A percentile compares a stretch with the other conserved stretches of the same genome.
phyloP scores from a whole-genome alignment of 352 stramenopile species.

The Phytophthora podocarpi region DNA sequence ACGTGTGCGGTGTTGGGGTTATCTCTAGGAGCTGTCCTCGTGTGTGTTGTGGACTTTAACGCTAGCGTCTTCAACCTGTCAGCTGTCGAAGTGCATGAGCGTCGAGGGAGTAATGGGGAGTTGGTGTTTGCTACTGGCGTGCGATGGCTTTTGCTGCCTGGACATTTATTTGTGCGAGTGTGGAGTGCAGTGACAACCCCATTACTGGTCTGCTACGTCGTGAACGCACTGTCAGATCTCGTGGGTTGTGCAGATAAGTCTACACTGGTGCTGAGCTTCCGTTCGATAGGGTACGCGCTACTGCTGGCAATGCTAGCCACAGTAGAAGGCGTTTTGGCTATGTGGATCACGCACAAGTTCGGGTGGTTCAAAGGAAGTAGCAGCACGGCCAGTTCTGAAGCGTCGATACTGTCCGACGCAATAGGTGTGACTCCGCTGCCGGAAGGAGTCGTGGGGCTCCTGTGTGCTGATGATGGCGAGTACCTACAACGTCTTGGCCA shows the following conservation, averaged over 20 bases:
- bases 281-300: slow-evolving; percentile 38
- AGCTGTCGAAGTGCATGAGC: slow-evolving; percentile 17
- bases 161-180: slow-evolving; percentile 47
- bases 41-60: slow-evolving; percentile 27
- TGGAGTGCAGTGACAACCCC: slow-evolving; percentile 51
- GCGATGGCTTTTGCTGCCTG: slow-evolving; percentile 52
- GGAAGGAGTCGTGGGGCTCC: slow-evolving; percentile 41
- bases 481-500: slow-evolving; percentile 46
- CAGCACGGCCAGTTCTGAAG: slow-evolving; percentile 1
- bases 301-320: slow-evolving; percentile 37
- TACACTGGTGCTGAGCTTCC: slow-evolving; percentile 39
- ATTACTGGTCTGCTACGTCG: slow-evolving; percentile 53
- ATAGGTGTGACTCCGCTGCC: slow-evolving; percentile 28
- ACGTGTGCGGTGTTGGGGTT: slow-evolving; percentile 41
- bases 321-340: slow-evolving; percentile 42
- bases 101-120: slow-evolving; percentile 36
- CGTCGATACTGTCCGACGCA: slow-evolving; percentile 13
- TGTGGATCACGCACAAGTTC: slow-evolving; percentile 32
- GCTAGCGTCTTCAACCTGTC: slow-evolving; percentile 36
- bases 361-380: slow-evolving; percentile 31
- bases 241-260: slow-evolving; percentile 46
- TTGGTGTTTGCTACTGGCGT: slow-evolving; percentile 27
- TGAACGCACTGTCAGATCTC: slow-evolving; percentile 51
- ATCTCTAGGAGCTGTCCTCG: slow-evolving; percentile 38
- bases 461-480: slow-evolving; percentile 35